Evolutionary conservation across 1,139 yeast genomes (phyloP), one percentile per base, ranked within the genome.

Genomic region (Kodamaea derodonti): DNA sequence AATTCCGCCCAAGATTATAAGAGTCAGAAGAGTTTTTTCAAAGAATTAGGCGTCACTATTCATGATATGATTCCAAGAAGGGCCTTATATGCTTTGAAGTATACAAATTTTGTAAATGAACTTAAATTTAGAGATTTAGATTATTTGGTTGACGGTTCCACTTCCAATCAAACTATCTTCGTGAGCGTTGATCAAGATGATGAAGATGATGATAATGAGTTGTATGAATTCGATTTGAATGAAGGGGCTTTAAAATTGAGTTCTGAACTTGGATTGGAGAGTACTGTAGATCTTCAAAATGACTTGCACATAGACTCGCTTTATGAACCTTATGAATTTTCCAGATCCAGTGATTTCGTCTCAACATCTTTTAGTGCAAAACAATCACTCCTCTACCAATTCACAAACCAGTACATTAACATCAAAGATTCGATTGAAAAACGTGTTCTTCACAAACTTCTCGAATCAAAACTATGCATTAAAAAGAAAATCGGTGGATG

Each of bases 31-130:
- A 34, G 46, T 47, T 59, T 75, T 38, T 57, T 76, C 28, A 39
- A 54, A 0, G 47, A 58, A 1, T 45, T 65, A 10, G 51, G 47
- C 4, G 44, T 62, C 3, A 48, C 54, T 1, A 33, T 51, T 3
- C 60, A 69, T 6, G 56, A 60, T 0, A 76, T 85, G 59, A 78
- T 79, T n/a, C 84, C 90, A 0, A 70, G 83, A 43, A 87, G 83
- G 51, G 78, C 84, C 34, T 61, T 90, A 7, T 70, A 75, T 47
- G 96, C 95, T 0, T 58, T 88, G 38, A 80, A 78, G 39, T 80
- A 78, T 33, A 68, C 81, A 2, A 68, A 68, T 20, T 80, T 86
- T 54, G 94, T 84, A 3, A 70, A 74, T 15, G 96, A 87, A 49
- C 50, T 87, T 15, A 64, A 75, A 33, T 77, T 85, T 42, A 72